Base-by-base conservation (phyloP, 78 protist species). In the Dictyostelium intermedium region DNA sequence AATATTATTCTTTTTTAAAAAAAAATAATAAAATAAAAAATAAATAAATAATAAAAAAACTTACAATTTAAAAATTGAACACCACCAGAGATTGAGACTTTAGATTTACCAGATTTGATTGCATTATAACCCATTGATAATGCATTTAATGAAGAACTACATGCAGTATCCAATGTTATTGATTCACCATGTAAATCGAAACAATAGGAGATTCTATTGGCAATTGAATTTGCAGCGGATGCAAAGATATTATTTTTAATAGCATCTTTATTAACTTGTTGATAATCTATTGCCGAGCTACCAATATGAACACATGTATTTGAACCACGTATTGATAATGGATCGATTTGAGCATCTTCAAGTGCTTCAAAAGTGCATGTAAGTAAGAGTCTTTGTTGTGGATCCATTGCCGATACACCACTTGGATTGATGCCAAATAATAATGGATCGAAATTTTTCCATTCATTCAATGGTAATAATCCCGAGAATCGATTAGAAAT, bases 101-200 rank as follows among this genome's bases (percentile, higher is more conserved):
- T 77, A 82, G 97, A 92, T 13, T 82, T 92, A 7, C 97, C 96
- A 8, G 37, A 14, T 25, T 89, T 73, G 45, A 97, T 47, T 37
- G 94, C 92, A n/a, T 41, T 25, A 56, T 14, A 1, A 20, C 98
- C 99, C 27, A 79, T 27, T 25, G 82, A 70, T 10, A 95, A 2
- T 13, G 98, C 98, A 39, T 96, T 95, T 47, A 98, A 93, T 5
- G 98, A 91, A n/a, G 96, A 82, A 20, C 96, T 84, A 87, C 99
- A 97, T 11, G 99, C 99, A n/a, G n/a, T n/a, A n/a, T n/a, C n/a
- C n/a, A n/a, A n/a, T n/a, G n/a, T n/a, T n/a, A n/a, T n/a, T n/a
- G 45, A 41, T 41, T 41, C 97, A n/a, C 99, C 99, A 20, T 27
- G 7, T 9, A 97, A 86, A 73, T 95, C 97, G 61, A 94, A 81